Evolutionary conservation across 192 early-diverging fungal species (phyloP), one percentile per base, ranked within the genome.

Genomic region (Chytriomyces sp.): DNA sequence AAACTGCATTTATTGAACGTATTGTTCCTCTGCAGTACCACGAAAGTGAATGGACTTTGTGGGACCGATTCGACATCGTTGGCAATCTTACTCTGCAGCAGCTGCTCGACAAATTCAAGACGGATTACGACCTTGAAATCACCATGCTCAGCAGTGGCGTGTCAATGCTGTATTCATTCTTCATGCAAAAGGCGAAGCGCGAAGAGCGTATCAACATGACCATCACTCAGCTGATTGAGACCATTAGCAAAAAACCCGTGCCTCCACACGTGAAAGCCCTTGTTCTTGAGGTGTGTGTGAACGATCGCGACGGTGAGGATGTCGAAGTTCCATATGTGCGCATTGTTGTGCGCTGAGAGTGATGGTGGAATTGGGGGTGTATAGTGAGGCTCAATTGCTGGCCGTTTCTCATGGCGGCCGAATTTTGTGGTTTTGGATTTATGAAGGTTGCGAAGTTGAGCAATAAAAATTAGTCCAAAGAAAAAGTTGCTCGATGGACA

Each of bases 41-140:
- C 79, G 96, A 93, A 69, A 83, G 72, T 0, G 89, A 95, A 81
- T 97, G 92, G 80, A 97, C 91, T 45, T 86, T 97, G 23, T 99
- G 98, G 98, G 98, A 99, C 77, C 90, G 95, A 48, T 95, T 99
- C 80, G 93, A 95, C 71, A 87, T 97, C 50, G 77, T 91, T 57
- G 84, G 85, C 7, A 94, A 98, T 77, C 73, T 96, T 49, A 98
- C 97, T 1, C 83, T 99, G 79, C 88, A 94, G 82, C 92, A 96
- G 78, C 89, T 98, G 49, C 85, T 99, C 63, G 91, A 96, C 77
- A 83, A 90, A 70, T 97, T 99, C 81, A 78, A 91, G 84, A 80
- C 85, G 0, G 82, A 95, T 75, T 91, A 96, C 82, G 87, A 92
- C 67, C 84, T 99, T 50, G 95, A 96, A 60, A 89, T 98, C 67